Conservation (phyloP, 495 filamentous ascomycete species). For the Penicillium manginii region DNA sequence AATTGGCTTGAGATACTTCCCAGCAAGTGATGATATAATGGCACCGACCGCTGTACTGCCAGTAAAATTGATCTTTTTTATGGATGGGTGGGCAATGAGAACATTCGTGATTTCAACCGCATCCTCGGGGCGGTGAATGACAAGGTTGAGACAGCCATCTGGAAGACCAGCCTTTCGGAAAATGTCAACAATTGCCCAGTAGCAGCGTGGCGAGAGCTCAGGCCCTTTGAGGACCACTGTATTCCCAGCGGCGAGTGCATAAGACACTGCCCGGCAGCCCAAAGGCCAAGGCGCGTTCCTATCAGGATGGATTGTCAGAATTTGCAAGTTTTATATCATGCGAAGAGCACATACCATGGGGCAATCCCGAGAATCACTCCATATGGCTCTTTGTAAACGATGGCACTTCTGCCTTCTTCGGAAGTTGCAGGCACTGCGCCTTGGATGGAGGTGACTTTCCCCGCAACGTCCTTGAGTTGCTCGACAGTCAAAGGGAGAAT, state of each 20-base stretch:
- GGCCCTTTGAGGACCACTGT: conserved; percentile 68
- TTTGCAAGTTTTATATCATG: neutral
- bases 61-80: conserved; percentile 72
- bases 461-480: conserved; percentile 70
- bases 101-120: conserved; percentile 57
- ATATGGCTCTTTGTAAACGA: conserved; percentile 77
- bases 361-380: conserved; percentile 75
- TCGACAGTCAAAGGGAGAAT: conserved; percentile 61
- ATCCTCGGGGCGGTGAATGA: conserved; percentile 55
- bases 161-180: conserved; percentile 26
- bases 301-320: neutral
- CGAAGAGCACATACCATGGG: neutral
- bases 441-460: conserved; percentile 59
- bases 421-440: conserved; percentile 61
- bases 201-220: conserved; percentile 68
- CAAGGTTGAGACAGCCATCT: conserved; percentile 58
- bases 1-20: conserved; percentile 68
- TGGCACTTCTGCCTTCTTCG: conserved; percentile 56
- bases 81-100: conserved; percentile 56
- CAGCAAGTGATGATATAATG: conserved; percentile 60
- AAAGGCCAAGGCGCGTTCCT: conserved; percentile 67
- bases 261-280: conserved; percentile 62
- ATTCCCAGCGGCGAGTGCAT: conserved; percentile 74
- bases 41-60: conserved; percentile 62
- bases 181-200: conserved; percentile 47